Conservation (phyloP, 2,329 filamentous ascomycete genomes). For the Colletotrichum higginsianum region DNA sequence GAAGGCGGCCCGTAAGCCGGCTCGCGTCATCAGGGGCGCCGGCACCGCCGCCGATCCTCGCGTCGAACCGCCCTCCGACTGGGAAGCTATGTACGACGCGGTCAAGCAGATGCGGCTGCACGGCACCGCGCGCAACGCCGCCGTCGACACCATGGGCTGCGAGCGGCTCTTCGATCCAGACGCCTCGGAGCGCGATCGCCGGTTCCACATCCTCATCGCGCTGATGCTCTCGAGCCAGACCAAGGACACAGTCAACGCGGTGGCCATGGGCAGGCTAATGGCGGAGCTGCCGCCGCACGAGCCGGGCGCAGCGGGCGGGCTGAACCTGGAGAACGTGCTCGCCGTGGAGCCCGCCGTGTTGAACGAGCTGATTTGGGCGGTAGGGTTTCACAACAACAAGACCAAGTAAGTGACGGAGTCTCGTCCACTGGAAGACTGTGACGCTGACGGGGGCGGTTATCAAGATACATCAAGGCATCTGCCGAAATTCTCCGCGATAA, state of each 20-base stretch:
- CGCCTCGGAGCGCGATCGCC: slow-evolving; percentile 69
- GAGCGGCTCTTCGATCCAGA: slow-evolving; percentile 76
- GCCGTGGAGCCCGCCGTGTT: slow-evolving; percentile 75
- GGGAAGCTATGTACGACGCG: slow-evolving; percentile 84
- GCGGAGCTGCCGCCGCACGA: slow-evolving; percentile 74
- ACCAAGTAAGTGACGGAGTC: slow-evolving; percentile 71
- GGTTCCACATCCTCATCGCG: slow-evolving; percentile 89
- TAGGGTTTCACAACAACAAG: slow-evolving; percentile 97
- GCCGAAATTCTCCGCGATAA: slow-evolving; percentile 81
- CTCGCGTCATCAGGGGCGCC: slow-evolving; percentile 56
- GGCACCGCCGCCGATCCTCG: slow-evolving; percentile 56
- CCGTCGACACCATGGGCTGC: slow-evolving; percentile 98
- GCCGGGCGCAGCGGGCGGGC: slow-evolving; percentile 62
- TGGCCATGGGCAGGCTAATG: slow-evolving; percentile 85
- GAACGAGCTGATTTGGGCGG: slow-evolving; percentile 84
- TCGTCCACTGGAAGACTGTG: too few species aligned
- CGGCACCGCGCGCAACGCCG: slow-evolving; percentile 76
- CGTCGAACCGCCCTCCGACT: slow-evolving; percentile 79
- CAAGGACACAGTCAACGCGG: slow-evolving; percentile 91
- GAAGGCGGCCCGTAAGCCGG: slow-evolving; percentile 61
- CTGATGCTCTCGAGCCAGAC: slow-evolving; percentile 95
- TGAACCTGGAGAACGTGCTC: slow-evolving; percentile 85
- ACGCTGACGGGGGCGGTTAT: not conserved
- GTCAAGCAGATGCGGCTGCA: slow-evolving; percentile 82
- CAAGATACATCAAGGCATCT: slow-evolving; percentile 77